These are phyloP conservation scores for Stachybotrys elegans DNA, from an alignment of 2,329 filamentous ascomycete genomes.

Conservation along the genomic window DNA sequence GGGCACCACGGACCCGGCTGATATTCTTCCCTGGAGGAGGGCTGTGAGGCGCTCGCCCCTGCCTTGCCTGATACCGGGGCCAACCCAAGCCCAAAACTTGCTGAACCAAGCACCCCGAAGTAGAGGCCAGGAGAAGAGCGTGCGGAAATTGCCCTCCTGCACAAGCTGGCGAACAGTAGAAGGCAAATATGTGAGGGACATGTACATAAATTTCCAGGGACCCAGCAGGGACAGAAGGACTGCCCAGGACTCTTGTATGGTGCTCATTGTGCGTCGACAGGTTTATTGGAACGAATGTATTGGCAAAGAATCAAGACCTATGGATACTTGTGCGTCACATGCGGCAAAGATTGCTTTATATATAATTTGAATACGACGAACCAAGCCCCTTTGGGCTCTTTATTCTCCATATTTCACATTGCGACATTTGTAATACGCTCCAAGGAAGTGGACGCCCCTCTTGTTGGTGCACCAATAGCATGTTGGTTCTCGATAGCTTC, in stretches of 20 bases:
- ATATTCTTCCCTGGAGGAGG: conserved; percentile 46
- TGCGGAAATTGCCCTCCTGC: conserved; percentile 21
- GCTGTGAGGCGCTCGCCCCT: conserved; percentile 43
- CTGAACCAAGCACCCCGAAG: conserved; percentile 53
- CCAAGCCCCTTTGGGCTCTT: no score
- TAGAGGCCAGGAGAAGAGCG: conserved; percentile 34
- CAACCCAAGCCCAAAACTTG: conserved; percentile 53
- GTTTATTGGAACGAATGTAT: no score
- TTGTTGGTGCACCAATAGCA: no score
- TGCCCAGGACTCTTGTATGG: not conserved
- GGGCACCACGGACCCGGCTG: conserved; percentile 28
- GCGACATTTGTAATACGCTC: no score
- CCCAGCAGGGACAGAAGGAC: conserved; percentile 16
- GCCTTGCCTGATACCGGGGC: conserved; percentile 41
- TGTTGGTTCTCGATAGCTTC: no score
- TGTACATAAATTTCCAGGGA: conserved; percentile 49
- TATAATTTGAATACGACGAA: no score
- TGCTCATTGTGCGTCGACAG: not conserved
- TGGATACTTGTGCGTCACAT: no score
- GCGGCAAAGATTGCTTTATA: no score
- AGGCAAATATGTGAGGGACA: conserved; percentile 45
- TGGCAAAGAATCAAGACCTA: no score
- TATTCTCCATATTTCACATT: no score
- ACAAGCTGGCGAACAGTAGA: conserved; percentile 41
- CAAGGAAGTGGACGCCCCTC: no score